Base-by-base conservation (phyloP, 2,329 filamentous ascomycete genomes). In the Pyrenochaeta sp. region DNA sequence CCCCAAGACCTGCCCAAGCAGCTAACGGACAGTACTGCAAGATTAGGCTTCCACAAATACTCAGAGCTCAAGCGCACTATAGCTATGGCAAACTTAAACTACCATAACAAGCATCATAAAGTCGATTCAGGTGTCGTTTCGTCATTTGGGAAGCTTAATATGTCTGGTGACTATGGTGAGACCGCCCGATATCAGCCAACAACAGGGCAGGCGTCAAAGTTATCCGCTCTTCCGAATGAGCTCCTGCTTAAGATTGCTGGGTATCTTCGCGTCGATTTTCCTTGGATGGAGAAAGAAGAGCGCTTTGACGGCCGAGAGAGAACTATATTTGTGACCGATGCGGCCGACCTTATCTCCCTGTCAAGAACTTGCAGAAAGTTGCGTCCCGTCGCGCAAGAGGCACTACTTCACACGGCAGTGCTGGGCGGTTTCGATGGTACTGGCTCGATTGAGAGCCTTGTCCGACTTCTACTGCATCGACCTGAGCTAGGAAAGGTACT, bases 341-440 rank as follows among this genome's bases (percentile, higher is more conserved):
- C 52, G 25, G 9, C 15, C 9, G 44, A 48, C 13, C 52, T 54
- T 2, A 10, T 48, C 25, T 22, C 15, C 24, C 36, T 54, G 19
- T 48, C 52, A 13, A 24, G 25, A 27, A 54, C 58, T 19, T 59
- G 56, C 52, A 56, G 49, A 49, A 28, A 34, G 28, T 34, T 51
- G 37, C 30, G 39, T 32, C 34, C 50, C 9, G 22, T 37, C 19
- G 58, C 52, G 45, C 56, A 50, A 47, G 30, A 59, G 30, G 56
- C 52, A 43, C 47, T 59, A 6, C 19, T 62, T 39, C 56, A 62
- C 44, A 48, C 59, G 52, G 48, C 56, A 52, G 52, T 54, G 2
- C 52, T 54, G 12, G 52, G 52, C 13, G 52, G 52, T 8, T 49
- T 54, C 25, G 52, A 54, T 24, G 44, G 52, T 4, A n/a, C 47